Conservation (phyloP, 352 stramenopile species). For the Pythium sukuiense region DNA sequence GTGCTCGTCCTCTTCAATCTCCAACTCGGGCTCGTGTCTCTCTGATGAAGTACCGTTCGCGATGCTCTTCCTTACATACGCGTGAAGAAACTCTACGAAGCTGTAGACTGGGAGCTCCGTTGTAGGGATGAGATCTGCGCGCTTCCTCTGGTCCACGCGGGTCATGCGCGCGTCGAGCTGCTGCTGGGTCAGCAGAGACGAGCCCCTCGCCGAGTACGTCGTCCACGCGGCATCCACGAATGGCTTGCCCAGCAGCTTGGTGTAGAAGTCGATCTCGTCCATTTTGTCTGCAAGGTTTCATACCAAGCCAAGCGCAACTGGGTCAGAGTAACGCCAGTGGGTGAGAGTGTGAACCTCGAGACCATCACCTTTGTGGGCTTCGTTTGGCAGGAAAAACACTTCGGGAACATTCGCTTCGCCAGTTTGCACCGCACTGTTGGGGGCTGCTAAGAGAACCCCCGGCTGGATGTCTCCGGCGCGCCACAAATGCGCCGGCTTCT, state of each 20-base stretch:
- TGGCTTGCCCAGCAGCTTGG: conserved; percentile 50
- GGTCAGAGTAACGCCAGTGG: no score
- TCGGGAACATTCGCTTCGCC: conserved; percentile 2
- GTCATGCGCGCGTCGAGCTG: conserved; percentile 40
- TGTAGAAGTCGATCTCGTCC: conserved; percentile 67
- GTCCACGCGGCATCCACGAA: conserved; percentile 65
- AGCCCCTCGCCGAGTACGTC: conserved; percentile 37
- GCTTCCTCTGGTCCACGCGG: conserved; percentile 57
- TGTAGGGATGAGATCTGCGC: conserved; percentile 26
- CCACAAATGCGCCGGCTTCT: conserved; percentile 70
- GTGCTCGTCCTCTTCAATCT: neutral
- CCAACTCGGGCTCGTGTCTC: neutral
- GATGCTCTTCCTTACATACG: conserved; percentile 52
- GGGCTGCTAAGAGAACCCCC: neutral
- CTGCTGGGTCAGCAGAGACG: conserved; percentile 31
- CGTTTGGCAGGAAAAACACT: conserved; percentile 29
- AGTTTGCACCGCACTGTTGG: neutral
- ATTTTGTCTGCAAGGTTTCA: conserved; percentile 32
- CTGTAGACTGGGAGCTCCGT: conserved; percentile 41
- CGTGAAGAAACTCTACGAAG: conserved; percentile 61
- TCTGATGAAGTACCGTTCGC: neutral
- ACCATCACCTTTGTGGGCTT: conserved; percentile 26
- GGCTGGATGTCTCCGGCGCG: conserved; percentile 50
- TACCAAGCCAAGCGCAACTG: no score
- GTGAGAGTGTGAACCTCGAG: no score